Percentiles rank a stretch among this genome's conserved stretches.
Conservation (phyloP, 768 basidiomycete genomes). For the Lactarius quietus region DNA sequence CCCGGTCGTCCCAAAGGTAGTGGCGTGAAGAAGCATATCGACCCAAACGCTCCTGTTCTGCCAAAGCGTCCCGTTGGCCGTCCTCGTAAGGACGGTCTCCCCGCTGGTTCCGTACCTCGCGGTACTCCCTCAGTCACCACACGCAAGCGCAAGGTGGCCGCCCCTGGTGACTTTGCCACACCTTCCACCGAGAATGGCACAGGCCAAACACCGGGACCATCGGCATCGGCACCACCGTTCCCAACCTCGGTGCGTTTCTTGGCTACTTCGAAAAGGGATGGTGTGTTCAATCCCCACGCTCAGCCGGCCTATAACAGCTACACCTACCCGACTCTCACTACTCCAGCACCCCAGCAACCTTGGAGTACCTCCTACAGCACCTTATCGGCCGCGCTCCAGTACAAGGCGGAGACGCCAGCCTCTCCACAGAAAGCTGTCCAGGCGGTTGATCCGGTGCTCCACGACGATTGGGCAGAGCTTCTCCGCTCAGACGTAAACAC, state of each 20-base stretch:
- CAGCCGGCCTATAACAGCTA: slow-evolving; percentile 19
- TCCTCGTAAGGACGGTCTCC: slow-evolving; percentile 77
- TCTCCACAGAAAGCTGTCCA: slow-evolving; percentile 11
- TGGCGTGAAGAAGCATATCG: slow-evolving; percentile 57
- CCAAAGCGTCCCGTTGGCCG: slow-evolving; percentile 76
- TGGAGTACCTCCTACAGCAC: slow-evolving; percentile 26
- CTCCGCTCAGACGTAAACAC: slow-evolving; percentile 51
- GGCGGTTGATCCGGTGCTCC: slow-evolving; percentile 35
- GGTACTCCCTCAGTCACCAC: slow-evolving; percentile 35
- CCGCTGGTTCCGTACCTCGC: slow-evolving; percentile 61
- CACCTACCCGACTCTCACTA: slow-evolving; percentile 20
- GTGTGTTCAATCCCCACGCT: not conserved
- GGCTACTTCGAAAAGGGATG: not conserved
- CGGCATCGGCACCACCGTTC: slow-evolving; percentile 18
- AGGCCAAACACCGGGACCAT: slow-evolving; percentile 12
- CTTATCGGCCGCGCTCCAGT: slow-evolving; percentile 25
- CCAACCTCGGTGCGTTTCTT: slow-evolving; percentile 19
- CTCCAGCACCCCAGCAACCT: slow-evolving; percentile 16
- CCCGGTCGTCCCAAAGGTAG: slow-evolving; percentile 80
- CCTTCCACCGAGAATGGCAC: slow-evolving; percentile 6
- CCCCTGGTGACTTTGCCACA: slow-evolving; percentile 34
- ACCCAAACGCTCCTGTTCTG: slow-evolving; percentile 44
- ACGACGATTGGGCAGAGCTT: slow-evolving; percentile 64
- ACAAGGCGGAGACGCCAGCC: slow-evolving; percentile 15
- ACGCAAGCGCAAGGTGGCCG: slow-evolving; percentile 26